Percentiles rank a stretch among this genome's conserved stretches.
phyloP scores from a whole-genome alignment of 345 rosid species.

The Syzygium aromaticum region DNA sequence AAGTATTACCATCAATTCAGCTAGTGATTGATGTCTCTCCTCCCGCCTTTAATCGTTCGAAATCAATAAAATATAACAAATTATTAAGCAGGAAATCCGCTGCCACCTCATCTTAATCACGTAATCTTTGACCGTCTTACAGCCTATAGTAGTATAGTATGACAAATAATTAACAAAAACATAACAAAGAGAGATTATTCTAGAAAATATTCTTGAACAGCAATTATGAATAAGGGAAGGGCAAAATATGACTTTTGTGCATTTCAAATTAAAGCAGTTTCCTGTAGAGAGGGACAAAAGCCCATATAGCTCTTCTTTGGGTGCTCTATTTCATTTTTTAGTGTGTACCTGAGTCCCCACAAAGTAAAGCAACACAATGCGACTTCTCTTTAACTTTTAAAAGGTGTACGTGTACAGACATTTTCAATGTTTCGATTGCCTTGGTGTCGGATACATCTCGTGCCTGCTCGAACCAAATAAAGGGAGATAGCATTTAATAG shows the following conservation, averaged over 20 bases:
- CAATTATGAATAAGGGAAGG: background rate
- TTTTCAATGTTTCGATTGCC: background rate
- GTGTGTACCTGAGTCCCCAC: background rate
- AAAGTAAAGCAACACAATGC: background rate
- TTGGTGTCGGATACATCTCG: background rate
- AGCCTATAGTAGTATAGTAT: background rate
- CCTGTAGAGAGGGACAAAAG: background rate
- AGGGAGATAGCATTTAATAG: background rate
- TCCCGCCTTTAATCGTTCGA: background rate
- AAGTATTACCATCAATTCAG: constrained; percentile 3
- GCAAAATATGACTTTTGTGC: background rate
- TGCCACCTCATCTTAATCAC: background rate
- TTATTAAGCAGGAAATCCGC: background rate
- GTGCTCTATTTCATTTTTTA: background rate
- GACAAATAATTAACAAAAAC: background rate
- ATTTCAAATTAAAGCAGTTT: background rate
- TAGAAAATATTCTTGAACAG: background rate
- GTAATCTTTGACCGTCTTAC: background rate
- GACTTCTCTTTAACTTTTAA: background rate
- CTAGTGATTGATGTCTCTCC: background rate
- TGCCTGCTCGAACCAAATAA: background rate
- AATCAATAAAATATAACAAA: background rate
- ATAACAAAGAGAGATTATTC: background rate
- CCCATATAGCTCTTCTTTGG: background rate
- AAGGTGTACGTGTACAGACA: background rate